phyloP scores from a whole-genome alignment of 257 asterid species.

The Oldenlandia corymbosa region DNA sequence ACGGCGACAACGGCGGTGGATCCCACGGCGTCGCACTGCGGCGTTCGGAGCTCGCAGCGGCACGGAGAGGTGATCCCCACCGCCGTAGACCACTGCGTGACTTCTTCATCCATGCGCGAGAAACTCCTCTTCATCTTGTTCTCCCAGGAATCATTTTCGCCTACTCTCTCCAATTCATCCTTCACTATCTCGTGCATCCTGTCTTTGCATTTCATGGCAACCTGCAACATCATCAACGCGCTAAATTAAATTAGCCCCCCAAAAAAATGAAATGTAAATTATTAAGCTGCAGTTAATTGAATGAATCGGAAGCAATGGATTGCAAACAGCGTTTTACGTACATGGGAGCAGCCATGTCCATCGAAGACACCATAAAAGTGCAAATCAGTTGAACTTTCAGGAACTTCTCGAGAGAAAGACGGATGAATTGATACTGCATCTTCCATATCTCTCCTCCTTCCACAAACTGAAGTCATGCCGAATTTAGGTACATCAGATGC shows the following conservation, averaged over 20 bases:
- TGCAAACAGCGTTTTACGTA: too few relatives aligned
- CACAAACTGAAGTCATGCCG: constrained; percentile 74
- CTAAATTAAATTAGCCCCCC: too few relatives aligned
- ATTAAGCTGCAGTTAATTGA: too few relatives aligned
- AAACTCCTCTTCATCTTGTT: constrained; percentile 51
- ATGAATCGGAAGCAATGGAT: too few relatives aligned
- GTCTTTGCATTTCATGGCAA: constrained; percentile 72
- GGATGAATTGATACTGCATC: constrained; percentile 75
- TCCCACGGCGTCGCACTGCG: constrained; percentile 95
- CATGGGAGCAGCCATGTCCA: constrained; percentile 99
- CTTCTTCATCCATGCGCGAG: constrained; percentile 71
- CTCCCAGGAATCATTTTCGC: constrained; percentile 53
- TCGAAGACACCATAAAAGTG: constrained; percentile 88
- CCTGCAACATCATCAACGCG: constrained; percentile 33
- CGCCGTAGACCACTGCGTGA: constrained; percentile 33
- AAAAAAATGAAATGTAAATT: too few relatives aligned
- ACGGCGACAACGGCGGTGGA: constrained; percentile 92
- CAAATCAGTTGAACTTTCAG: constrained; percentile 17
- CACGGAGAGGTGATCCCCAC: constrained; percentile 36
- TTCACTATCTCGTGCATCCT: constrained; percentile 88
- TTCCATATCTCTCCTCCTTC: constrained; percentile 90
- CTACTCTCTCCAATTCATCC: constrained; percentile 39
- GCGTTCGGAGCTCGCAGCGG: constrained; percentile 82
- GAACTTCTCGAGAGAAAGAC: constrained; percentile 20
- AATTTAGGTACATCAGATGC: constrained; percentile 40